Evolutionary conservation across 148 eudicot genomes (phyloP).

Genomic region (Tetragonia tetragonoides): DNA sequence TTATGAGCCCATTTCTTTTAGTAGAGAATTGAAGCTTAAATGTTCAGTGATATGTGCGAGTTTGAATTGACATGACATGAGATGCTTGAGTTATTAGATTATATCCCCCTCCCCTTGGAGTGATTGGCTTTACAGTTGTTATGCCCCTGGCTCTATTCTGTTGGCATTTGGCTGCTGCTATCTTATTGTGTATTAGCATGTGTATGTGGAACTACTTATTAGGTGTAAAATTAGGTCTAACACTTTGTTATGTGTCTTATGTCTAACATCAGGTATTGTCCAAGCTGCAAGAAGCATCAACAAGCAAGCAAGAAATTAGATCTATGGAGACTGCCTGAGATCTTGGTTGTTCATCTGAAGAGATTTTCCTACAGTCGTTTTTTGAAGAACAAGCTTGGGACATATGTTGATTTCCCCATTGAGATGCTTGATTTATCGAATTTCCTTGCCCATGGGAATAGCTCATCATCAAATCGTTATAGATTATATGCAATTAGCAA

Average conservation of each 20-base stretch:
- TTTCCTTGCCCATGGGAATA: constrained; percentile 40
- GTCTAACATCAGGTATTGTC: constrained; percentile 62
- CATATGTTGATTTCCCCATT: constrained; percentile 83
- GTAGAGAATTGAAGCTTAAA: neutral
- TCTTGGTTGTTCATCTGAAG: constrained; percentile 78
- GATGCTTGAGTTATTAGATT: neutral
- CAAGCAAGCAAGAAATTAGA: constrained; percentile 87
- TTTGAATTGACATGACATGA: neutral
- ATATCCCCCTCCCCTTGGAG: neutral
- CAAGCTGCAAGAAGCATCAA: constrained; percentile 64
- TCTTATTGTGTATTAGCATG: neutral
- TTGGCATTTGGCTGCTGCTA: neutral
- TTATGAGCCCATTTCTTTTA: neutral
- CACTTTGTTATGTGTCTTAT: constrained; percentile 9
- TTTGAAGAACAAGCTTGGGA: constrained; percentile 69
- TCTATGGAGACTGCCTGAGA: constrained; percentile 90
- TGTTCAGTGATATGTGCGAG: neutral
- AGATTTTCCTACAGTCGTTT: constrained; percentile 70
- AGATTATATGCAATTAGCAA: constrained; percentile 67
- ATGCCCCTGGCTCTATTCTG: neutral
- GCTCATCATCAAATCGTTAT: constrained; percentile 41
- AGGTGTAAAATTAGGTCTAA: neutral
- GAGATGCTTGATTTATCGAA: constrained; percentile 58
- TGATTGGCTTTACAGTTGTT: neutral
- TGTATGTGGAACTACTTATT: neutral